Percentiles rank a stretch among this genome's conserved stretches.
phyloP scores from a whole-genome alignment of 306 rosid species.

The Astragalus glycyphyllos region DNA sequence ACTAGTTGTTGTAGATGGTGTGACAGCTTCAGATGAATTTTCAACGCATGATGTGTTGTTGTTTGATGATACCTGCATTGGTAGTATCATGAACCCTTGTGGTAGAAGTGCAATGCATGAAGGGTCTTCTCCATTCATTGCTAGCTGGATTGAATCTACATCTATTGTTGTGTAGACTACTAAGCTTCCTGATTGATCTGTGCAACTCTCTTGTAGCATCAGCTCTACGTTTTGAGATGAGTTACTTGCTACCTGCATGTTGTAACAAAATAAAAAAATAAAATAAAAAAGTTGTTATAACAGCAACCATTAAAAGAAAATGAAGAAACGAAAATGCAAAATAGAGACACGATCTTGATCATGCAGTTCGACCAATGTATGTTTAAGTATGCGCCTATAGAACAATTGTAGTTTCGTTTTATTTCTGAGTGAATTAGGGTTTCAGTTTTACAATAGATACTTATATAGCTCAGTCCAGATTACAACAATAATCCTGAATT shows the following conservation, averaged over 20 bases:
- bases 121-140: constrained; percentile 89
- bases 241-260: constrained; percentile 89
- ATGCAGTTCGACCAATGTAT: too few species aligned
- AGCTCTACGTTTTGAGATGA: constrained; percentile 90
- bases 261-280: background rate
- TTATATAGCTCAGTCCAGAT: too few species aligned
- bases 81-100: constrained; percentile 78
- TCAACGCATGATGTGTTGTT: background rate
- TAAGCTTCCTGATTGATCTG: constrained; percentile 78
- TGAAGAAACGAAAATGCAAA: too few species aligned
- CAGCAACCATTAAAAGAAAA: too few species aligned
- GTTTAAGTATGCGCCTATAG: too few species aligned
- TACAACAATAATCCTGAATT: too few species aligned
- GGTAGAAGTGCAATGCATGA: constrained; percentile 93
- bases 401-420: too few species aligned
- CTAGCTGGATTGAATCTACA: constrained; percentile 86
- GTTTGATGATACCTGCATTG: constrained; percentile 47
- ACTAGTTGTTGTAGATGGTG: background rate
- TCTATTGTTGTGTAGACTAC: constrained; percentile 80
- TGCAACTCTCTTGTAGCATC: constrained; percentile 95
- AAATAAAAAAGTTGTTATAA: too few species aligned
- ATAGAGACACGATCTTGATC: too few species aligned
- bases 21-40: constrained; percentile 39
- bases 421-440: too few species aligned
- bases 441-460: too few species aligned